These are phyloP conservation scores for Ogataea philodendri DNA, from an alignment of 805 yeast genomes.

Conservation along the genomic window DNA sequence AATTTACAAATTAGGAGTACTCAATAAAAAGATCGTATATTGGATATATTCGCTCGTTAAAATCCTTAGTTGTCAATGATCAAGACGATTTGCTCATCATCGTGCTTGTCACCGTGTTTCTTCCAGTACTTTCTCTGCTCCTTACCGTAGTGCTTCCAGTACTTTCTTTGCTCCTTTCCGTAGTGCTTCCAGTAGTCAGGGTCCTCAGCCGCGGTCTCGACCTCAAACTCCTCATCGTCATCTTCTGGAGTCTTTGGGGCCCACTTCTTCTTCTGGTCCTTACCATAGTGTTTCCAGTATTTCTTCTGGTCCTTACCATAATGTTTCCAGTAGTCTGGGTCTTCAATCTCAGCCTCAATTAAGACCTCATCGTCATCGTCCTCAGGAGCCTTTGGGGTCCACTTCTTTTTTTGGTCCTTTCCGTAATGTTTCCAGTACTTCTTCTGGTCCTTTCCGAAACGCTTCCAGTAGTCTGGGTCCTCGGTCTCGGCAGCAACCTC, in stretches of 20 bases:
- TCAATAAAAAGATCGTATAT: slow-evolving; percentile 1
- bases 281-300: slow-evolving; percentile 22
- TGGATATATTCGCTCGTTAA: too few relatives aligned
- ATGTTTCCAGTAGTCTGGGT: slow-evolving; percentile 25
- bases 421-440: slow-evolving; percentile 22
- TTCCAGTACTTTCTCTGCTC: slow-evolving; percentile 26
- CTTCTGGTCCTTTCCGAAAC: slow-evolving; percentile 20
- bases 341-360: slow-evolving; percentile 12
- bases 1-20: slow-evolving; percentile 11
- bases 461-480: slow-evolving; percentile 24
- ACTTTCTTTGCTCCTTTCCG: slow-evolving; percentile 19
- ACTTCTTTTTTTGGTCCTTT: slow-evolving; percentile 27
- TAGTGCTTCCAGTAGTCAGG: slow-evolving; percentile 23
- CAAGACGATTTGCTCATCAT: slow-evolving; percentile 7
- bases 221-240: too few relatives aligned
- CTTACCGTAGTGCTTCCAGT: slow-evolving; percentile 23
- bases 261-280: slow-evolving; percentile 27
- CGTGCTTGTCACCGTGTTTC: slow-evolving; percentile 6
- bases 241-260: too few relatives aligned
- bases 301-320: slow-evolving; percentile 19
- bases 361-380: too few relatives aligned
- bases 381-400: too few relatives aligned
- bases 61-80: too few relatives aligned
- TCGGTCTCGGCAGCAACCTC: slow-evolving; percentile 11
- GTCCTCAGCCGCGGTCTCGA: slow-evolving; percentile 14